Base-by-base conservation (phyloP, 2,329 filamentous ascomycete species). In the Colletotrichum zoysiae region DNA sequence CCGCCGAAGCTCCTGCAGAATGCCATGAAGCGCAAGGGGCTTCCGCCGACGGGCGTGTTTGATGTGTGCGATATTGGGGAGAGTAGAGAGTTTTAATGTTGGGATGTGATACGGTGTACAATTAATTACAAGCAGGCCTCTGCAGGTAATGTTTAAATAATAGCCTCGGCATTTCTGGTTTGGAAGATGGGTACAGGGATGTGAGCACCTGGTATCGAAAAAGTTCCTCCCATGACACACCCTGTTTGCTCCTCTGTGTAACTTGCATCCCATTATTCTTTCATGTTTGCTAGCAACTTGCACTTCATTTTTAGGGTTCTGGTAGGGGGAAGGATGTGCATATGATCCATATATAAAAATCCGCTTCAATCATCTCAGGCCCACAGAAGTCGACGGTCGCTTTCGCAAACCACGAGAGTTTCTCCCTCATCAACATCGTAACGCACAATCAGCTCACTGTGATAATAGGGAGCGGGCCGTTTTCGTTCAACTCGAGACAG, bases 31-130 rank as follows among this genome's bases (percentile, higher is more conserved):
- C 87, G 86, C 77, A 91, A 90, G 76, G 90, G 89, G 0, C 79
- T 97, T 1, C 84, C 88, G 0, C 92, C 95, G 81, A 88, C 86
- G 57, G 94, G 93, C 0, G 84, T 93, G 0, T 97, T 96, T 84
- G 94, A 95, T 78, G 88, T 93, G 1, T 95, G 94, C 78, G 90
- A 93, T 75, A 93, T 98, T 83, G 94, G 94, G 0, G 94, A 95
- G 84, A 95, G 91, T 76, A 87, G 90, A 71, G 92, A 94, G 78
- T 96, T 94, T 80, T 91, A 77, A 85, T 55, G 2, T 48, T 56
- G 50, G 18, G 48, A 26, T 30, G 55, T 51, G 23, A 67, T 65
- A 33, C n/a, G 9, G 18, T 53, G 46, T 66, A 40, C 16, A 20
- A 44, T 26, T 26, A 48, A 68, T 58, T 51, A 20, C 18, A 26